These are phyloP conservation scores for Pharnaceum exiguum DNA, from an alignment of 148 eudicot species.

Conservation along the genomic window DNA sequence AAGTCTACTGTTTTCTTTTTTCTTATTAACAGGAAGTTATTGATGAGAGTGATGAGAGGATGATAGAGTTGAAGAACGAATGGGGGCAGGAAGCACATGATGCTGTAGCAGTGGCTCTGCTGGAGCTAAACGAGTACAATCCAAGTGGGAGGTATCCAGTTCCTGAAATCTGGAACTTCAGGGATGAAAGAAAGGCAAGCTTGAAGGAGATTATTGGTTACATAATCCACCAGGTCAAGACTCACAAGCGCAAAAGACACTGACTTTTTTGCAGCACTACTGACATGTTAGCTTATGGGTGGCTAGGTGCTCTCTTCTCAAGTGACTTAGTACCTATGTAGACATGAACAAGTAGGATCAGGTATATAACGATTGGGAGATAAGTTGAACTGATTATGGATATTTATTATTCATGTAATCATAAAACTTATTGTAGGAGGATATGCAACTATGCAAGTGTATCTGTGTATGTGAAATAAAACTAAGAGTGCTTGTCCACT, in stretches of 20 bases:
- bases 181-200: slow-evolving; percentile 29
- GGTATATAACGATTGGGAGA: no score
- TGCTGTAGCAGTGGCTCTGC: slow-evolving; percentile 29
- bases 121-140: slow-evolving; percentile 39
- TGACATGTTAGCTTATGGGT: no score
- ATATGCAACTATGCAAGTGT: no score
- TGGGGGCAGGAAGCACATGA: slow-evolving; percentile 27
- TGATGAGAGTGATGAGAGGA: slow-evolving; percentile 28
- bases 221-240: slow-evolving; percentile 18
- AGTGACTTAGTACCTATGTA: no score
- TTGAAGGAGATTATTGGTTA: slow-evolving; percentile 24
- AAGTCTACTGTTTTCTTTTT: neutral
- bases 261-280: no score
- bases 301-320: no score
- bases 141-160: slow-evolving; percentile 37
- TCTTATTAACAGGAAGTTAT: slow-evolving; percentile 23
- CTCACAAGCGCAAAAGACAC: slow-evolving; percentile 13
- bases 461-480: no score
- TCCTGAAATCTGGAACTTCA: slow-evolving; percentile 36
- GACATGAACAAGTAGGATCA: no score
- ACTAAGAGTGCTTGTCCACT: no score
- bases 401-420: no score
- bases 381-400: no score
- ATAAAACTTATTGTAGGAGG: no score
- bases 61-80: slow-evolving; percentile 29